Evolutionary conservation across 2,329 filamentous ascomycete species (phyloP).

Genomic region (Dactylellina parvicollis): DNA sequence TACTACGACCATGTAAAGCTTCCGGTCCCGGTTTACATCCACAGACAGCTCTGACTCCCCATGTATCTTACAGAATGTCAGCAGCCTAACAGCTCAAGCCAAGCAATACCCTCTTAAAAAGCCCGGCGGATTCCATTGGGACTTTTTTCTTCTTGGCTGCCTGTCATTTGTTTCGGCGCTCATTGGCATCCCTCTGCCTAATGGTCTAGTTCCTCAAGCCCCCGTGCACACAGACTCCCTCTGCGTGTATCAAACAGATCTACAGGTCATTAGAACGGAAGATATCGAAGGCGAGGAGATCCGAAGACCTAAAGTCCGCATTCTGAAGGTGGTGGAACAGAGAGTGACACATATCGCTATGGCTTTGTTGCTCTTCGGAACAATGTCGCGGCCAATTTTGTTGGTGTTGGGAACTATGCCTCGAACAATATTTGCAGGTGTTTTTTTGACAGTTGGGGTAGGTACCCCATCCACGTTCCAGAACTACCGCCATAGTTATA

Average conservation of each 20-base stretch:
- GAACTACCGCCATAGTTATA: background rate
- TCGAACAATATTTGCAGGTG: constrained; percentile 65
- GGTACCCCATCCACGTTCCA: background rate
- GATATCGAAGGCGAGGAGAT: constrained; percentile 68
- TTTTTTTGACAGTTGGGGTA: constrained; percentile 52
- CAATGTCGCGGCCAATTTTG: constrained; percentile 79
- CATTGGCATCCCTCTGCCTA: constrained; percentile 81
- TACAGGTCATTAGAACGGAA: constrained; percentile 65
- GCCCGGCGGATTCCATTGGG: constrained; percentile 86
- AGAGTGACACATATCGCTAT: constrained; percentile 81
- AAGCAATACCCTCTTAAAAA: constrained; percentile 83
- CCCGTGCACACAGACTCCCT: constrained; percentile 83
- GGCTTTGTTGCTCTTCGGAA: constrained; percentile 79
- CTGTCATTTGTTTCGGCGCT: constrained; percentile 80
- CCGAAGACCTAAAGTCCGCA: constrained; percentile 50
- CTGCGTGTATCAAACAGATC: constrained; percentile 73
- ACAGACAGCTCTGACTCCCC: background rate
- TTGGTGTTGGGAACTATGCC: constrained; percentile 80
- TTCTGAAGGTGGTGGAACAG: constrained; percentile 76
- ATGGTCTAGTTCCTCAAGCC: constrained; percentile 83
- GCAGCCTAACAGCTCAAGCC: constrained; percentile 68
- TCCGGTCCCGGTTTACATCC: background rate
- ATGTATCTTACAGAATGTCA: constrained; percentile 63
- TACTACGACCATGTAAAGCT: constrained; percentile 68
- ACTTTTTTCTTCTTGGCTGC: constrained; percentile 80